Evolutionary conservation across 805 yeast genomes (phyloP).

Genomic region (Myxozyma melibiosi): DNA sequence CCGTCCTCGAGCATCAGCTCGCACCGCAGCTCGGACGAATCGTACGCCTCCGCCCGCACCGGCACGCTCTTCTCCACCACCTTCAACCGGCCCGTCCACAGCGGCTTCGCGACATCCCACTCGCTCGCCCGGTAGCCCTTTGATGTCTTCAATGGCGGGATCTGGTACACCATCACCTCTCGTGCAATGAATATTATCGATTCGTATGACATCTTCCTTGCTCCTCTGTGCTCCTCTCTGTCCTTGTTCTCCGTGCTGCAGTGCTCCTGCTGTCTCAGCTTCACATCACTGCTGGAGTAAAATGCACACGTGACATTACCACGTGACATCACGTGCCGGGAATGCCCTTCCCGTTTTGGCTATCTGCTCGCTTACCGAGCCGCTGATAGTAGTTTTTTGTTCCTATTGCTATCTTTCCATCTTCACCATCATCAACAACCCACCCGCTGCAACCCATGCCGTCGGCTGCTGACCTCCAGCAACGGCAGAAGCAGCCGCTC

Average conservation of each 20-base stretch:
- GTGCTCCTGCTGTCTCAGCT: no score
- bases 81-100: conserved; percentile 44
- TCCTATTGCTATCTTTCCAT: no score
- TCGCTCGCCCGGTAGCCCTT: conserved; percentile 38
- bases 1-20: conserved; percentile 40
- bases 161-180: conserved; percentile 37
- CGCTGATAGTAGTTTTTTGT: no score
- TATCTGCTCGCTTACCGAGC: no score
- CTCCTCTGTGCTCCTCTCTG: conserved; percentile 1
- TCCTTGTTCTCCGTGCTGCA: no score
- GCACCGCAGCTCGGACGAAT: conserved; percentile 31
- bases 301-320: no score
- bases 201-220: conserved; percentile 5
- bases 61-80: conserved; percentile 37
- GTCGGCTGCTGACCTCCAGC: conserved; percentile 9
- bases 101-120: conserved; percentile 44
- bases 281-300: no score
- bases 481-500: no score
- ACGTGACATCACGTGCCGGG: no score
- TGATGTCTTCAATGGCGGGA: conserved; percentile 39
- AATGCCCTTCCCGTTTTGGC: no score
- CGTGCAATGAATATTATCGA: conserved; percentile 33
- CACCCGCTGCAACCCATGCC: not conserved
- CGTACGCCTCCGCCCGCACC: not conserved
- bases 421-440: not conserved